phyloP scores from a whole-genome alignment of 2,329 filamentous ascomycete genomes.

The Aspergillus caelatus region DNA sequence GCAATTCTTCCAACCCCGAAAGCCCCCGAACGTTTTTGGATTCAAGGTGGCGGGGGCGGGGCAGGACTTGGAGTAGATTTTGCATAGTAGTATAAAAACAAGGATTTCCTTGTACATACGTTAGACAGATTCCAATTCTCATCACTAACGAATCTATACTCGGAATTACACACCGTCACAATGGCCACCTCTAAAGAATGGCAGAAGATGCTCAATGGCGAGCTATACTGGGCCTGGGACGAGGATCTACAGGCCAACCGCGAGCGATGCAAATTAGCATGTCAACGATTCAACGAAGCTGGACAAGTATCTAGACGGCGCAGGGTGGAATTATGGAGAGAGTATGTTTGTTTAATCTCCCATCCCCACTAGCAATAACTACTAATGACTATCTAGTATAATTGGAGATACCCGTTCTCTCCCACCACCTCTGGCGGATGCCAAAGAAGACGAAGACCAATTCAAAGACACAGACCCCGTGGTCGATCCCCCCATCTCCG shows the following conservation, averaged over 20 bases:
- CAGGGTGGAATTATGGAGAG: conserved; percentile 30
- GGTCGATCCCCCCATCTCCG: conserved; percentile 63
- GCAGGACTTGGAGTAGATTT: no score
- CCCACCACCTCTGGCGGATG: conserved; percentile 22
- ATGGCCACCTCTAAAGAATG: conserved; percentile 32
- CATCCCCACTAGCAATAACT: background rate
- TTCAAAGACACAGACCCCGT: conserved; percentile 46
- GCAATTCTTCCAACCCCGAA: background rate
- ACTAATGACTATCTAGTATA: conserved; percentile 20
- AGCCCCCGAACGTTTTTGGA: background rate
- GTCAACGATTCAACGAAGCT: conserved; percentile 30
- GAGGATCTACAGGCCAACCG: conserved; percentile 31
- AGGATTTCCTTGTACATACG: no score
- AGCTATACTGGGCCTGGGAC: conserved; percentile 31
- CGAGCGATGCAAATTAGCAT: conserved; percentile 30
- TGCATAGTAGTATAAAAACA: no score
- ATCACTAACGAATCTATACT: background rate
- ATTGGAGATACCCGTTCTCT: conserved; percentile 27
- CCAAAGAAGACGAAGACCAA: conserved; percentile 25
- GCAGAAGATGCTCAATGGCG: conserved; percentile 32
- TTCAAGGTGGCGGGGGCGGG: no score
- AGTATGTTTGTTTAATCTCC: conserved; percentile 12
- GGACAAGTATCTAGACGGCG: conserved; percentile 24
- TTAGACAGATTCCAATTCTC: no score
- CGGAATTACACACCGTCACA: background rate